Percentiles rank a stretch among this genome's conserved stretches.
These are phyloP conservation scores for Ilyonectria mors-panacis DNA, from an alignment of 2,329 filamentous ascomycete genomes.

Conservation along the genomic window DNA sequence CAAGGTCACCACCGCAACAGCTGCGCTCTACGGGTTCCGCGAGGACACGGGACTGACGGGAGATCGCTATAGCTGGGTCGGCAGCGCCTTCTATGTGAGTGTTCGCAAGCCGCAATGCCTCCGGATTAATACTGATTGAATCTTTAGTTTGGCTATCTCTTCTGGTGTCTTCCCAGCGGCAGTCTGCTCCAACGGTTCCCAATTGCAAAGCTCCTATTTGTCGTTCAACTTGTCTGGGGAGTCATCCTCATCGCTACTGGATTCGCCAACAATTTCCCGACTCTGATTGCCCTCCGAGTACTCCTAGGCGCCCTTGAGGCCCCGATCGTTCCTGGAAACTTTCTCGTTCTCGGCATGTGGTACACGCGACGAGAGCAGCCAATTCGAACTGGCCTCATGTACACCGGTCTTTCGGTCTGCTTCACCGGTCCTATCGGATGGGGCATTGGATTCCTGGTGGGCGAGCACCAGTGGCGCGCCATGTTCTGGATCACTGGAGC, in stretches of 20 bases:
- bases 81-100: constrained; percentile 28
- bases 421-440: constrained; percentile 42
- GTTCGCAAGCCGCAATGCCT: neutral
- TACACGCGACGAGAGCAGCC: constrained; percentile 49
- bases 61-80: constrained; percentile 46
- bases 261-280: constrained; percentile 45
- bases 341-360: constrained; percentile 51
- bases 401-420: constrained; percentile 40
- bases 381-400: constrained; percentile 45
- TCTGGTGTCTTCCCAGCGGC: constrained; percentile 52
- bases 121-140: neutral
- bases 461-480: constrained; percentile 34
- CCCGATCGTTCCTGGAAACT: constrained; percentile 43
- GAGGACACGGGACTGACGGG: constrained; percentile 44
- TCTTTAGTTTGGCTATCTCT: constrained; percentile 51
- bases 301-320: constrained; percentile 52
- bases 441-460: constrained; percentile 36
- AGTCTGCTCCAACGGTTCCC: constrained; percentile 53
- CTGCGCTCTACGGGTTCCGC: constrained; percentile 48
- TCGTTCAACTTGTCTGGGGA: constrained; percentile 47
- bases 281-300: constrained; percentile 47
- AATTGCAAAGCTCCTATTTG: constrained; percentile 52
- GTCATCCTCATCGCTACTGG: constrained; percentile 47
- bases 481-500: constrained; percentile 46
- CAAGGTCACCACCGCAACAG: constrained; percentile 51